Conservation (phyloP, 805 yeast genomes). For the Candida methanosorbosa region DNA sequence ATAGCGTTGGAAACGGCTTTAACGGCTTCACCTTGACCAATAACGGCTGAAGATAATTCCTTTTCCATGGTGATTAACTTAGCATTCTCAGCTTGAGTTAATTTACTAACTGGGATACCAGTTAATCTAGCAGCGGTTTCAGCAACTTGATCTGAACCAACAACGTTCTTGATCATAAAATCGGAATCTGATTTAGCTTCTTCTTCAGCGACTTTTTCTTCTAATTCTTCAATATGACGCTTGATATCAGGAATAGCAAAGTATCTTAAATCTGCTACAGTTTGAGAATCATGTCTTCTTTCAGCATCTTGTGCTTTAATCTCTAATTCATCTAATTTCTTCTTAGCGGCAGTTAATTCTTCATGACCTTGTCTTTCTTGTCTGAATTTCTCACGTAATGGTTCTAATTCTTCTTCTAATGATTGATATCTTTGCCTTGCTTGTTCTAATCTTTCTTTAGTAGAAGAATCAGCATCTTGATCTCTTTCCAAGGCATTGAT, state of each 20-base stretch:
- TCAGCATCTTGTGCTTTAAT: constrained; percentile 94
- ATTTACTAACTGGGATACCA: constrained; percentile 92
- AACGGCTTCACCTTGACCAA: constrained; percentile 94
- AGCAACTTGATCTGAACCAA: constrained; percentile 68
- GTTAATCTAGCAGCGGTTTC: constrained; percentile 95
- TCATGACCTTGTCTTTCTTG: constrained; percentile 90
- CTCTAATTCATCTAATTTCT: constrained; percentile 86
- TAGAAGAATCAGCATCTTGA: constrained; percentile 71
- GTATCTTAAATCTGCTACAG: constrained; percentile 94
- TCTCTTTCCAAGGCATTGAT: constrained; percentile 96
- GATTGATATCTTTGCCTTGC: constrained; percentile 78
- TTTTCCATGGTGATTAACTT: constrained; percentile 93
- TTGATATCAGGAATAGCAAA: constrained; percentile 94
- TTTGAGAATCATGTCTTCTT: constrained; percentile 88
- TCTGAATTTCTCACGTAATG: constrained; percentile 75
- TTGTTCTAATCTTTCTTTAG: constrained; percentile 74
- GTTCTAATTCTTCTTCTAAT: constrained; percentile 75
- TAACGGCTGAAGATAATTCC: constrained; percentile 73
- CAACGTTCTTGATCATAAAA: constrained; percentile 78
- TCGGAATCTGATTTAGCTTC: constrained; percentile 36
- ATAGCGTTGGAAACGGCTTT: constrained; percentile 95
- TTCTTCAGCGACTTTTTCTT: constrained; percentile 70
- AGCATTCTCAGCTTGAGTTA: constrained; percentile 90
- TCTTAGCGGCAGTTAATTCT: constrained; percentile 80
- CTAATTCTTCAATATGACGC: constrained; percentile 67